Evolutionary conservation across 495 filamentous ascomycete species (phyloP).

Genomic region (Penicillium longicatenatum): DNA sequence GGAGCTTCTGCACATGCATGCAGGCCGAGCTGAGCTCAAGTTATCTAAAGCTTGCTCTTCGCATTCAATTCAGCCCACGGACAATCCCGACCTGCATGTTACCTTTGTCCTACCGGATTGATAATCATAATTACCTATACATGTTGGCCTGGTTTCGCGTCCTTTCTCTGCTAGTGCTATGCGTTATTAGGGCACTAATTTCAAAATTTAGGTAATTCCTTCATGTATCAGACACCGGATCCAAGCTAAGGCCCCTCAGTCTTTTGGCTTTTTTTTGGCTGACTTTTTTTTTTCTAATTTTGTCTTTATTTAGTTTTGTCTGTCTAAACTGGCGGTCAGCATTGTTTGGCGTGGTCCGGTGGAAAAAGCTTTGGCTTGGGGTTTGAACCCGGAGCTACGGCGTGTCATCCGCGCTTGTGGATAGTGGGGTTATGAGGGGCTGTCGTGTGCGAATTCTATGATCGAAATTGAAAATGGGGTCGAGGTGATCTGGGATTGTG

Average conservation of each 20-base stretch:
- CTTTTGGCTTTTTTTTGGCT: neutral
- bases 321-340: constrained; percentile 23
- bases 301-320: no score
- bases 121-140: neutral
- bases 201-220: neutral
- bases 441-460: constrained; percentile 2
- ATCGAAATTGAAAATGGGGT: neutral
- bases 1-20: constrained; percentile 4
- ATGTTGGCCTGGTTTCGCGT: neutral
- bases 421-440: constrained; percentile 4
- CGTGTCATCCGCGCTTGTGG: constrained; percentile 8
- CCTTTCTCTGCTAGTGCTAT: neutral
- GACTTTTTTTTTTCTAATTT: neutral
- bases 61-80: neutral
- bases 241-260: neutral
- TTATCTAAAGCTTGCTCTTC: neutral
- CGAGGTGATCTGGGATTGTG: neutral
- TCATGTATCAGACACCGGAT: neutral
- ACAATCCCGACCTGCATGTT: neutral
- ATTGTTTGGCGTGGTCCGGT: constrained; percentile 7
- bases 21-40: constrained; percentile 5
- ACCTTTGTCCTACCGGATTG: neutral
- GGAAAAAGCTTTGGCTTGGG: neutral
- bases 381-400: neutral
- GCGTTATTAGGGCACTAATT: neutral